Conservation (phyloP, 1,284 basidiomycete species). For the Veloboletus limbatus region DNA sequence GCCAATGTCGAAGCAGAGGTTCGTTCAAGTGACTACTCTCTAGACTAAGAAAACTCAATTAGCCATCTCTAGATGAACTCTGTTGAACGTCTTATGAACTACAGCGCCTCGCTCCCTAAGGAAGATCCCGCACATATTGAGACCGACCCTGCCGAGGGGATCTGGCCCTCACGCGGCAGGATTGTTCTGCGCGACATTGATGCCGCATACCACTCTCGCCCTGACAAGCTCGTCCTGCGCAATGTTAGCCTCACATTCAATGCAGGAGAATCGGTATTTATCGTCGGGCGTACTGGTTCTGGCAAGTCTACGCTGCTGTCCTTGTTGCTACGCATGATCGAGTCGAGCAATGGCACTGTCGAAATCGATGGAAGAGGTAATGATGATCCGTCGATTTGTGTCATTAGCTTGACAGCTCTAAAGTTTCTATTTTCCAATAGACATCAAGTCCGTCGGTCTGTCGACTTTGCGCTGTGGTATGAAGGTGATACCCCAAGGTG, state of each 20-base stretch:
- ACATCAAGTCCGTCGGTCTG: constrained; percentile 29
- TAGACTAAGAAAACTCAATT: constrained; percentile 4
- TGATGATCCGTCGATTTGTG: neutral
- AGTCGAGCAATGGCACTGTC: constrained; percentile 24
- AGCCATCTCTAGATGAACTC: constrained; percentile 28
- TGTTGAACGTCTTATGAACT: constrained; percentile 32
- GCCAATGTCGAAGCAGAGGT: constrained; percentile 35
- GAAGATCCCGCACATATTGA: constrained; percentile 23
- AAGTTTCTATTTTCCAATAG: constrained; percentile 5
- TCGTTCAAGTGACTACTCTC: neutral
- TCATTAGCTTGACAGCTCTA: neutral
- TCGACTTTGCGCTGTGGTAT: constrained; percentile 29
- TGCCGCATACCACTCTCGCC: constrained; percentile 78
- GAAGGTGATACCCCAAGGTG: constrained; percentile 32
- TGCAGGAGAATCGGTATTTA: constrained; percentile 84
- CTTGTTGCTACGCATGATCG: constrained; percentile 31
- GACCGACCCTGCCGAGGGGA: constrained; percentile 24
- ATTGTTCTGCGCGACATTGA: constrained; percentile 49
- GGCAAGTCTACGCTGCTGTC: constrained; percentile 85
- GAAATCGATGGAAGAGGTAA: constrained; percentile 32
- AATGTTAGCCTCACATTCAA: constrained; percentile 77
- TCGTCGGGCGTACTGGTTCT: constrained; percentile 88
- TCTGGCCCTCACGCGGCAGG: constrained; percentile 26
- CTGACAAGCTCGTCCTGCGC: constrained; percentile 56
- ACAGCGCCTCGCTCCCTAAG: constrained; percentile 23